Percentiles rank a stretch among this genome's conserved stretches.
Conservation (phyloP, 345 rosid genomes). For the Conringia planisiliqua region DNA sequence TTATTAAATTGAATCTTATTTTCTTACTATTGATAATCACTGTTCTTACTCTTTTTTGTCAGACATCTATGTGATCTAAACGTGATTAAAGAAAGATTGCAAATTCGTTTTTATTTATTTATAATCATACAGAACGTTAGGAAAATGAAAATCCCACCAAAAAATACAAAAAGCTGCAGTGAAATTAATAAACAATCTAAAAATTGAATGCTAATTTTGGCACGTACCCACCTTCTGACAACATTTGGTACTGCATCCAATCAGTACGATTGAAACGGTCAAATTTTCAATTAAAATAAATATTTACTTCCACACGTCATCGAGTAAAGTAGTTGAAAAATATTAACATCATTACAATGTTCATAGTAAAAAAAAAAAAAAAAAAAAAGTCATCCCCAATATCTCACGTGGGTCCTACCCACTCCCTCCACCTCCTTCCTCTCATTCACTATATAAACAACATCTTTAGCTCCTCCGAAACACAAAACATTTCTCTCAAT, state of each 20-base stretch:
- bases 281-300: neutral
- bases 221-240: conserved; percentile 27
- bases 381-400: neutral
- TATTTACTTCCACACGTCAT: conserved; percentile 21
- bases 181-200: neutral
- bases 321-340: conserved; percentile 1
- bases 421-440: conserved; percentile 30
- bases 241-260: conserved; percentile 13
- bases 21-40: no score
- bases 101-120: neutral
- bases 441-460: conserved; percentile 18
- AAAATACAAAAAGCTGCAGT: neutral
- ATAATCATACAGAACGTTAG: neutral
- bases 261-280: conserved; percentile 32
- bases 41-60: no score
- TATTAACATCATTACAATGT: neutral
- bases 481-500: conserved; percentile 13
- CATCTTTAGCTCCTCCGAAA: neutral
- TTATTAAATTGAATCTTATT: no score
- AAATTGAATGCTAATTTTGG: conserved; percentile 5
- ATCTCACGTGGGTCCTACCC: conserved; percentile 32
- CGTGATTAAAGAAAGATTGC: neutral
- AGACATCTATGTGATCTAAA: neutral
- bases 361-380: neutral
- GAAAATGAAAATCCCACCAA: neutral